Evolutionary conservation across 805 yeast species (phyloP).

Genomic region (Candida endomychidarum): DNA sequence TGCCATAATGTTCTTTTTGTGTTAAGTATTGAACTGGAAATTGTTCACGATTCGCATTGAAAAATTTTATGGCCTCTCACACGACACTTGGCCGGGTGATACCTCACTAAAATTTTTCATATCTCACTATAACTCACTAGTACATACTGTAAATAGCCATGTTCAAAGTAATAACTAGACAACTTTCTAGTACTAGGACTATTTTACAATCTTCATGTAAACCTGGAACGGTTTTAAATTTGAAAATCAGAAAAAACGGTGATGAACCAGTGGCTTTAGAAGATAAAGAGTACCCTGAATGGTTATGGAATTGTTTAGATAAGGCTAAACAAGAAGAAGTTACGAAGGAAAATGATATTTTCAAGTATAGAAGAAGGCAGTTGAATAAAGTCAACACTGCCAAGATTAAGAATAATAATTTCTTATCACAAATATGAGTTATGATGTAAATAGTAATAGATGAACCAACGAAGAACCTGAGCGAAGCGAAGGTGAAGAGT

Average conservation of each 20-base stretch:
- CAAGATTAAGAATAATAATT: constrained; percentile 75
- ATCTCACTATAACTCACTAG: too few relatives aligned
- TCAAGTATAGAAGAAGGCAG: constrained; percentile 63
- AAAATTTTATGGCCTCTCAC: constrained; percentile 10
- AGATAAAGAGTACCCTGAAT: constrained; percentile 87
- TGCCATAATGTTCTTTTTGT: constrained; percentile 69
- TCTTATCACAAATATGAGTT: constrained; percentile 56
- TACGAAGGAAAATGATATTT: constrained; percentile 59
- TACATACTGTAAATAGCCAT: not conserved
- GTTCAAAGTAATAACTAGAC: constrained; percentile 5
- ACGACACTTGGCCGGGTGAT: constrained; percentile 9
- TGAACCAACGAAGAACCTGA: too few relatives aligned
- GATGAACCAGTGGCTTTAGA: constrained; percentile 85
- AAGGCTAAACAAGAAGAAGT: constrained; percentile 55
- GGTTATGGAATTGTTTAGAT: constrained; percentile 90
- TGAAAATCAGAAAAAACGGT: constrained; percentile 76
- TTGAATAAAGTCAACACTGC: constrained; percentile 67
- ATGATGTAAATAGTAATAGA: not conserved
- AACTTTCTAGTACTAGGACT: not conserved
- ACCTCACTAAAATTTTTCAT: not conserved
- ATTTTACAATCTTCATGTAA: constrained; percentile 37
- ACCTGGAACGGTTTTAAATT: constrained; percentile 70
- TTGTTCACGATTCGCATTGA: constrained; percentile 5
- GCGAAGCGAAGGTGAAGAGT: too few relatives aligned
- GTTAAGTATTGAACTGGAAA: not conserved